Evolutionary conservation across 306 rosid genomes (phyloP).

Genomic region (Lablab purpureus): DNA sequence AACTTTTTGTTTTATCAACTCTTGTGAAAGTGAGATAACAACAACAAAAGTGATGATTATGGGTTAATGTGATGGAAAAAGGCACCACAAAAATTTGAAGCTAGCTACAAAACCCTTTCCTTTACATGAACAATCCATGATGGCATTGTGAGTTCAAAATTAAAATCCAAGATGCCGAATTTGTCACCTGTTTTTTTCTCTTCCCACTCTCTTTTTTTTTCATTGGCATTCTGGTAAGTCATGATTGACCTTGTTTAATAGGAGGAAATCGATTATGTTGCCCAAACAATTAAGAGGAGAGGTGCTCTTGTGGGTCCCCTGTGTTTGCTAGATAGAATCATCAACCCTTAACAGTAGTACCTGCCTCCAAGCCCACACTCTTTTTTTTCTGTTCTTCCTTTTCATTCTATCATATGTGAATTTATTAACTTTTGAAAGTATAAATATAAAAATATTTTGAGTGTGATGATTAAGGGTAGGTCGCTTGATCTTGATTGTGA

Average conservation of each 20-base stretch:
- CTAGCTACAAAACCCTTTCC: slow-evolving; percentile 19
- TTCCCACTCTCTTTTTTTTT: not conserved
- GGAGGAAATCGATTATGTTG: slow-evolving; percentile 42
- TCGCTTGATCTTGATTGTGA: slow-evolving; percentile 19
- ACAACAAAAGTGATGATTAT: not conserved
- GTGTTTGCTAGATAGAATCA: slow-evolving; percentile 32
- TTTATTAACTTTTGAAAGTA: no score
- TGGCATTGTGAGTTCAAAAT: slow-evolving; percentile 20
- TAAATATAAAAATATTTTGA: no score
- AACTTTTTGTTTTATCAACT: slow-evolving; percentile 53
- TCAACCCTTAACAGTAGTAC: not conserved
- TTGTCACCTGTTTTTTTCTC: not conserved
- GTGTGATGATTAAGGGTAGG: slow-evolving; percentile 25
- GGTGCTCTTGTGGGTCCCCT: slow-evolving; percentile 42
- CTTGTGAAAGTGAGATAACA: slow-evolving; percentile 43
- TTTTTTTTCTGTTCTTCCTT: not conserved
- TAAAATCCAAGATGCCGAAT: slow-evolving; percentile 46
- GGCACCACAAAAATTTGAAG: slow-evolving; percentile 32
- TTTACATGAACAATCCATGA: slow-evolving; percentile 23
- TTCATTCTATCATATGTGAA: not conserved
- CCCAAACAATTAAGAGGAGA: slow-evolving; percentile 31
- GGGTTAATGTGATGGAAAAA: slow-evolving; percentile 44
- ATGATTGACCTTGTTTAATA: slow-evolving; percentile 51
- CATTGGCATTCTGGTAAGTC: slow-evolving; percentile 37
- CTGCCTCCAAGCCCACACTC: not conserved